Evolutionary conservation across 2,329 filamentous ascomycete species (phyloP), one percentile per base, ranked within the genome.

Genomic region (Pezicula radicicola): DNA sequence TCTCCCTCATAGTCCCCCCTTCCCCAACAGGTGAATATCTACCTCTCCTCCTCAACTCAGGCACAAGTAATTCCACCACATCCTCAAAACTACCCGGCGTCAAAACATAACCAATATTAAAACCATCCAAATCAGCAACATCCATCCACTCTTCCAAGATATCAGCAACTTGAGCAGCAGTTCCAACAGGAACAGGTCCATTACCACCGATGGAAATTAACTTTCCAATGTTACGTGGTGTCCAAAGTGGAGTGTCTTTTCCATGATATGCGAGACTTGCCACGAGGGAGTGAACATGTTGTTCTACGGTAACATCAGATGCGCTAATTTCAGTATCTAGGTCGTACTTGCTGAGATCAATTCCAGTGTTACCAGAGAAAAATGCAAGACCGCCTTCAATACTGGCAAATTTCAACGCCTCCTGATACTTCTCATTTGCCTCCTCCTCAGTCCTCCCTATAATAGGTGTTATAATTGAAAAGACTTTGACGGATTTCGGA

Each of bases 311-410:
- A 0, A 79, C 80, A 55, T 84, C 78, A 3, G 73, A 76, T 0
- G 74, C 74, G 0, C 74, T 78, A 54, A 86, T 71, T 15, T 80
- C 78, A 55, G 84, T 74, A 54, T 85, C 82, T 0, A 84, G 61
- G 0, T 80, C 78, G 40, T 84, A 74, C 58, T 73, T 73, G 3
- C 76, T 80, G 15, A 87, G 69, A 63, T 87, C 81, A 33, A 86
- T 83, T 0, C 83, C 87, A 0, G 87, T 89, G 85, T 85, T 90
- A 1, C 86, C 86, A 21, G 84, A 84, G 55, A 90, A 89, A 12
- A 89, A 68, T 0, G 85, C 83, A 48, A 89, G 65, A 0, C 85
- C 86, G 1, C 87, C 87, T 54, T 85, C 86, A 30, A 78, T 75
- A 0, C 77, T 79, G 0, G 83, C 86, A 60, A 88, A 81, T 55